Conservation (phyloP, 257 asterid genomes). For the Solanum ossicruentum region DNA sequence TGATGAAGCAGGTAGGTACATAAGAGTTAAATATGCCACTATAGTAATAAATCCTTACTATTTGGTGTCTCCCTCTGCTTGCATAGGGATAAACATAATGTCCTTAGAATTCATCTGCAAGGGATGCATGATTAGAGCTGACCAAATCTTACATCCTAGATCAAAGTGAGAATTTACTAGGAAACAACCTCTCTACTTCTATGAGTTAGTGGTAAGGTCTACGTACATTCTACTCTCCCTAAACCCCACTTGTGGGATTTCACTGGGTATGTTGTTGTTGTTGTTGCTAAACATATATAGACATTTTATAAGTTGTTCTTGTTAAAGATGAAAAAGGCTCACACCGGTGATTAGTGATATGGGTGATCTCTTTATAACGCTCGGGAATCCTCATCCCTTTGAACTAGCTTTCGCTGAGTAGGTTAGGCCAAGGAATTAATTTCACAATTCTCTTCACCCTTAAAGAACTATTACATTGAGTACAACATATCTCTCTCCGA, state of each 20-base stretch:
- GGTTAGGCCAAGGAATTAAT: too few species aligned
- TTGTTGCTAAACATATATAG: not conserved
- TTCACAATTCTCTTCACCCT: not conserved
- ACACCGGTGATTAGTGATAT: too few species aligned
- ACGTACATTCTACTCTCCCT: too few species aligned
- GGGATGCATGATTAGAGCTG: not conserved
- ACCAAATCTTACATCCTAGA: not conserved
- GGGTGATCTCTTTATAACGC: too few species aligned
- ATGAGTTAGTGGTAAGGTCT: too few species aligned
- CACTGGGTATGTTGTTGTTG: too few species aligned
- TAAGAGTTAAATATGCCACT: not conserved
- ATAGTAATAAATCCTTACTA: not conserved
- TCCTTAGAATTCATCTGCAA: not conserved
- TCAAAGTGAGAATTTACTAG: not conserved
- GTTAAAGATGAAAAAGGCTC: too few species aligned
- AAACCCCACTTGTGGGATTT: too few species aligned
- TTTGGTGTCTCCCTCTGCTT: not conserved
- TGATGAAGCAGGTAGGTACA: not conserved
- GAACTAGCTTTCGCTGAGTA: too few species aligned
- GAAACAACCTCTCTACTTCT: too few species aligned
- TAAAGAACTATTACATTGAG: not conserved
- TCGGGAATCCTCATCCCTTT: too few species aligned
- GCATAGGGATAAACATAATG: not conserved
- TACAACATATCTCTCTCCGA: not conserved
- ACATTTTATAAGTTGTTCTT: not conserved